Evolutionary conservation across 106 monocot species (phyloP).

Genomic region (Dioscorea alata): DNA sequence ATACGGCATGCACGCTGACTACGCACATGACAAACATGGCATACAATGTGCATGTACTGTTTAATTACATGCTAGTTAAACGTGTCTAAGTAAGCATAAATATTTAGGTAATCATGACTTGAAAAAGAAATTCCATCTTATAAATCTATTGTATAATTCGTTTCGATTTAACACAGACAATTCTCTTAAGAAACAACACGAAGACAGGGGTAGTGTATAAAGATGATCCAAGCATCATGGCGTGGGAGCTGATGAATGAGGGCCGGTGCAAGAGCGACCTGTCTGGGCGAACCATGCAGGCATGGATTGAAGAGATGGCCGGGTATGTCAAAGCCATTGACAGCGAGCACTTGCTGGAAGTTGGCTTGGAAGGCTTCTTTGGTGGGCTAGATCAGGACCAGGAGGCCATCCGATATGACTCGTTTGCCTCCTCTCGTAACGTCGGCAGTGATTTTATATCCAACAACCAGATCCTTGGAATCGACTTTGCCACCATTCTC

Average conservation of each 20-base stretch:
- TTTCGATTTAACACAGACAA: conserved; percentile 12
- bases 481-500: conserved; percentile 22
- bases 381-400: neutral
- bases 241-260: conserved; percentile 51
- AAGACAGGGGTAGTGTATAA: conserved; percentile 21
- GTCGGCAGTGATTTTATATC: conserved; percentile 18
- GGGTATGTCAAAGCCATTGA: conserved; percentile 19
- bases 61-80: too few species aligned
- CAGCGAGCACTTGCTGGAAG: conserved; percentile 9
- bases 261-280: conserved; percentile 19
- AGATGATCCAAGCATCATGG: conserved; percentile 44
- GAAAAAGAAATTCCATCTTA: too few species aligned
- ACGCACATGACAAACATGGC: too few species aligned
- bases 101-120: too few species aligned
- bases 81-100: too few species aligned
- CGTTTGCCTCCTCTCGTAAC: neutral
- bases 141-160: too few species aligned
- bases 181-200: conserved; percentile 29
- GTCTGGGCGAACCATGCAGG: conserved; percentile 30
- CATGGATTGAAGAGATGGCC: conserved; percentile 44
- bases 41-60: too few species aligned
- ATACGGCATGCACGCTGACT: too few species aligned
- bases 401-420: neutral
- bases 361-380: conserved; percentile 19
- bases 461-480: conserved; percentile 13